Evolutionary conservation across 768 basidiomycete species (phyloP).

Genomic region (Lentinula edodes): DNA sequence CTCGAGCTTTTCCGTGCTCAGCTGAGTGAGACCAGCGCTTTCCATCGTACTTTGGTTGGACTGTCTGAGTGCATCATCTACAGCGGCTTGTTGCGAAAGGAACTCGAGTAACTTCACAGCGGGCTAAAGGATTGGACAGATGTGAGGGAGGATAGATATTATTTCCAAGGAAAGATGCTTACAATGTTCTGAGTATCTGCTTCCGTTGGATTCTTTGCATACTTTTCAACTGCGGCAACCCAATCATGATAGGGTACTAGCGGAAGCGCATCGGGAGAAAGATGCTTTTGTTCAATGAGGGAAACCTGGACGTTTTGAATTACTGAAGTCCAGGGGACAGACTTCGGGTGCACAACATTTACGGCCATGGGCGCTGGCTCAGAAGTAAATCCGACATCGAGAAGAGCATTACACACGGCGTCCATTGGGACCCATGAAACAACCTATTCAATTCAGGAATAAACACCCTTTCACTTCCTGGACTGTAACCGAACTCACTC

Average conservation of each 20-base stretch:
- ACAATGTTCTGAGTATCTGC: slow-evolving; percentile 26
- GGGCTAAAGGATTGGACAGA: slow-evolving; percentile 17
- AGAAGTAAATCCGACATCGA: slow-evolving; percentile 24
- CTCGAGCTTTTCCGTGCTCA: background rate
- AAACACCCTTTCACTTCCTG: background rate
- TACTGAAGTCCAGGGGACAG: slow-evolving; percentile 22
- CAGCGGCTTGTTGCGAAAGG: slow-evolving; percentile 15
- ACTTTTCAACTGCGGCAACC: slow-evolving; percentile 21
- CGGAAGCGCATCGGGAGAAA: slow-evolving; percentile 10
- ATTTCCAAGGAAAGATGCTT: slow-evolving; percentile 10
- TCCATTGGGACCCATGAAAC: slow-evolving; percentile 33
- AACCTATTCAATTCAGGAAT: slow-evolving; percentile 9
- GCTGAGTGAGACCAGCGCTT: background rate
- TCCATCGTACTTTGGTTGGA: background rate
- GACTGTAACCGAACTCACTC: slow-evolving; percentile 21
- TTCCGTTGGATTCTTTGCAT: slow-evolving; percentile 13
- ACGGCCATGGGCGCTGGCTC: slow-evolving; percentile 16
- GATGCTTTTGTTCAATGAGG: slow-evolving; percentile 11
- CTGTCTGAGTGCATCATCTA: slow-evolving; percentile 12
- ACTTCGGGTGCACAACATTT: slow-evolving; percentile 33
- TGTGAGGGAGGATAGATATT: background rate
- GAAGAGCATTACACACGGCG: slow-evolving; percentile 24
- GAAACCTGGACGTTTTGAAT: slow-evolving; percentile 18
- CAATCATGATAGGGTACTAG: slow-evolving; percentile 23
- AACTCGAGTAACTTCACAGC: slow-evolving; percentile 26